Conservation (phyloP, 805 yeast species). For the Sugiyamaella americana region DNA sequence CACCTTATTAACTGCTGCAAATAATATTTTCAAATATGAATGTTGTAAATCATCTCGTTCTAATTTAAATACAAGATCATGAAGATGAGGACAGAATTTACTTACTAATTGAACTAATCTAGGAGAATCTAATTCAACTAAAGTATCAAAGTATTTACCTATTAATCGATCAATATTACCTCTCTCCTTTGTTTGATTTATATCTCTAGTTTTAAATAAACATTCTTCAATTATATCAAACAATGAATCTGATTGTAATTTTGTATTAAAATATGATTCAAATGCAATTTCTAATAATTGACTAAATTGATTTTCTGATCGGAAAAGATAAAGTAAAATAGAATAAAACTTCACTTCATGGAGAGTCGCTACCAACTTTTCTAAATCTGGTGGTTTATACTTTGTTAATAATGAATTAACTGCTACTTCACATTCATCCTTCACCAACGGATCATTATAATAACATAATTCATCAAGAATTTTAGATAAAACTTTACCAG, state of each 20-base stretch:
- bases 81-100: slow-evolving; percentile 36
- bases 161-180: slow-evolving; percentile 28
- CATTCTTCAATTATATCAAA: slow-evolving; percentile 20
- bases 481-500: slow-evolving; percentile 49
- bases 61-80: slow-evolving; percentile 33
- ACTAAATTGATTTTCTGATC: slow-evolving; percentile 45
- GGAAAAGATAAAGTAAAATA: slow-evolving; percentile 54
- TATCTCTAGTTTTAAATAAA: slow-evolving; percentile 7
- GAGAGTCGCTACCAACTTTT: slow-evolving; percentile 44
- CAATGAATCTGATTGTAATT: slow-evolving; percentile 7
- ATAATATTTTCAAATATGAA: slow-evolving; percentile 22
- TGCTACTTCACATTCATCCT: slow-evolving; percentile 67
- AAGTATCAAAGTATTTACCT: slow-evolving; percentile 26
- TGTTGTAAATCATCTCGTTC: slow-evolving; percentile 25
- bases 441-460: slow-evolving; percentile 21
- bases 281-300: slow-evolving; percentile 54
- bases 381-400: slow-evolving; percentile 53
- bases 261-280: slow-evolving; percentile 1
- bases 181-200: slow-evolving; percentile 8
- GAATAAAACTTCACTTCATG: slow-evolving; percentile 50
- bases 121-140: slow-evolving; percentile 29
- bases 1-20: slow-evolving; percentile 1
- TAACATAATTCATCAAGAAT: slow-evolving; percentile 48
- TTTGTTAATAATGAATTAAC: slow-evolving; percentile 63
- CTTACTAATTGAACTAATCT: slow-evolving; percentile 37